Conservation (phyloP, 164 flowering plant genomes). For the Stephania japonica region DNA sequence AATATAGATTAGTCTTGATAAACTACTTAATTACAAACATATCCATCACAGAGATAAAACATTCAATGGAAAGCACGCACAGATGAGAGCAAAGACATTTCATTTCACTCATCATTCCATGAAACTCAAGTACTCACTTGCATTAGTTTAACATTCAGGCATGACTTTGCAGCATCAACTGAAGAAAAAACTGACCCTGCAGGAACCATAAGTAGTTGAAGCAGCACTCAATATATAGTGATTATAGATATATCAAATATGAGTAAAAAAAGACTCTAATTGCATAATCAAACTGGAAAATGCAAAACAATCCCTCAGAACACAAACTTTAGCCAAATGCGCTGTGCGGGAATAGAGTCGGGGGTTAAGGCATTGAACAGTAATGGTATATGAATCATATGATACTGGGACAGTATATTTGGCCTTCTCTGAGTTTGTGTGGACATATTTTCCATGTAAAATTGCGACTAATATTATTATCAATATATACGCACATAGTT, state of each 20-base stretch:
- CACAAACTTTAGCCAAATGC: too few relatives aligned
- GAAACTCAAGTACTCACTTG: constrained; percentile 49
- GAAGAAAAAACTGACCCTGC: constrained; percentile 85
- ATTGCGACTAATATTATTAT: too few relatives aligned
- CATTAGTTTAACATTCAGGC: constrained; percentile 71
- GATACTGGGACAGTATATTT: too few relatives aligned
- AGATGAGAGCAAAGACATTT: background rate
- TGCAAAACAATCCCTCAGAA: too few relatives aligned
- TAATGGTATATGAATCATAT: too few relatives aligned
- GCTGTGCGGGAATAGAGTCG: too few relatives aligned
- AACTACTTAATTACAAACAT: background rate
- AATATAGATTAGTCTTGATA: background rate
- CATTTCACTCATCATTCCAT: background rate
- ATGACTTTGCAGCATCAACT: constrained; percentile 50
- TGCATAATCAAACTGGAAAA: too few relatives aligned
- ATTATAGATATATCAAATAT: background rate
- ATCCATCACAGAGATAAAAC: background rate
- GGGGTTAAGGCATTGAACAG: too few relatives aligned
- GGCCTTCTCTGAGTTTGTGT: too few relatives aligned
- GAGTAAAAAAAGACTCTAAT: background rate
- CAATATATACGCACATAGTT: too few relatives aligned
- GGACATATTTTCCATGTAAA: too few relatives aligned
- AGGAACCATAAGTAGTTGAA: constrained; percentile 11
- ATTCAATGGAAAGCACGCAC: background rate
- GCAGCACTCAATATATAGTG: background rate